A percentile compares a stretch with the other conserved stretches of the same genome.
Evolutionary conservation across 495 filamentous ascomycete species (phyloP).

Genomic region (Lasiosphaeria ovina): DNA sequence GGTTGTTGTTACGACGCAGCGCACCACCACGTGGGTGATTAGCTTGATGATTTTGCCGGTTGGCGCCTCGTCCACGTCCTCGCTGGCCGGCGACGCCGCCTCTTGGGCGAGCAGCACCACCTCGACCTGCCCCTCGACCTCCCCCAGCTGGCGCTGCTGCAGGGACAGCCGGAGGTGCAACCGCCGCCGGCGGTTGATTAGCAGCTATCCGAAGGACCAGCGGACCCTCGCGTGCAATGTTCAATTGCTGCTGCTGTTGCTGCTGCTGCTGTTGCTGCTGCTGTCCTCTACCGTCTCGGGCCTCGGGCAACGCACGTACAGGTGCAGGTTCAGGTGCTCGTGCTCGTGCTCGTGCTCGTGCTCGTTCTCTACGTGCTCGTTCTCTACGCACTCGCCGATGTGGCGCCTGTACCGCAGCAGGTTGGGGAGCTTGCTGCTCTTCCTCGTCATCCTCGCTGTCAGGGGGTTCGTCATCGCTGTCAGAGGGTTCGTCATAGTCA

Average conservation of each 20-base stretch:
- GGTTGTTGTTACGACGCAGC: slow-evolving; percentile 23
- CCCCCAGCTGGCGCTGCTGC: slow-evolving; percentile 11
- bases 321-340: no score
- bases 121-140: slow-evolving; percentile 13
- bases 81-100: slow-evolving; percentile 11
- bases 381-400: no score
- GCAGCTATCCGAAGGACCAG: slow-evolving; percentile 52
- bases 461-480: no score
- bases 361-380: no score
- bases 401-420: no score
- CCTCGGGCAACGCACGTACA: neutral
- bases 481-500: no score
- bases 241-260: slow-evolving; percentile 24
- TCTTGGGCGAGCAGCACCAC: slow-evolving; percentile 9
- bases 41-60: slow-evolving; percentile 31
- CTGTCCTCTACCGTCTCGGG: neutral
- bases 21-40: slow-evolving; percentile 21
- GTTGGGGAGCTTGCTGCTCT: no score
- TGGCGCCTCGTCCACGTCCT: slow-evolving; percentile 18
- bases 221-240: slow-evolving; percentile 51
- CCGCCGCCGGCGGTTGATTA: slow-evolving; percentile 25
- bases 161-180: slow-evolving; percentile 24
- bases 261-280: slow-evolving; percentile 1
- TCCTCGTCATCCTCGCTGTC: no score
- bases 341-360: no score